These are phyloP conservation scores for Erodium maritimum DNA, from an alignment of 345 rosid genomes.

Conservation along the genomic window DNA sequence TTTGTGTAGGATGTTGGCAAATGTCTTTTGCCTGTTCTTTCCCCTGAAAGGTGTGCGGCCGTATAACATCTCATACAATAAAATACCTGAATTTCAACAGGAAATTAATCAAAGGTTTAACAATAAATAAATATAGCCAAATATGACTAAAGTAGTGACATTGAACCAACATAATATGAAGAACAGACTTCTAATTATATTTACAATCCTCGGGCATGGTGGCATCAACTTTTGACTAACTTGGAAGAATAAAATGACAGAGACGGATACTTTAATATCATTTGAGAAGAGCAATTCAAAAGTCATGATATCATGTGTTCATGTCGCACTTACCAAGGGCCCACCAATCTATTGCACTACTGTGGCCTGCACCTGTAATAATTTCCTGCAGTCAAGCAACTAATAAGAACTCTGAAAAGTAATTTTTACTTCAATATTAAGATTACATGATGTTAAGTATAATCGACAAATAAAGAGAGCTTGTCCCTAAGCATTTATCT, in stretches of 20 bases:
- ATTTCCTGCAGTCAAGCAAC: slow-evolving; percentile 52
- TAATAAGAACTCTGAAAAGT: no score
- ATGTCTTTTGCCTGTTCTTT: slow-evolving; percentile 92
- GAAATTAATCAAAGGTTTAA: slow-evolving; percentile 1
- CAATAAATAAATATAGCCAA: not conserved
- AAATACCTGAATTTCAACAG: slow-evolving; percentile 43
- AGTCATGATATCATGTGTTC: not conserved
- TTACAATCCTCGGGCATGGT: no score
- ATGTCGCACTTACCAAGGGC: slow-evolving; percentile 57
- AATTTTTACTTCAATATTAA: no score
- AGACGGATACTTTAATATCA: no score
- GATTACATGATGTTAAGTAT: no score
- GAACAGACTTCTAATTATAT: no score
- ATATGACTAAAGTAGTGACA: no score
- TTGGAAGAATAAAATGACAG: no score
- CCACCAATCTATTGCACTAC: slow-evolving; percentile 96
- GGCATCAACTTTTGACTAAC: no score
- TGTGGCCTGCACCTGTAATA: slow-evolving; percentile 81
- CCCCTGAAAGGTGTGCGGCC: slow-evolving; percentile 97
- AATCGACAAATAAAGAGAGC: no score
- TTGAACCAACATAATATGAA: no score
- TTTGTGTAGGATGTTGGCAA: slow-evolving; percentile 83
- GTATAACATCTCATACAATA: slow-evolving; percentile 94
- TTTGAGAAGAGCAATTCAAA: not conserved
- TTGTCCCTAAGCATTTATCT: no score